Base-by-base conservation (phyloP, 805 yeast genomes). In the Wickerhamomyces sydowiorum region DNA sequence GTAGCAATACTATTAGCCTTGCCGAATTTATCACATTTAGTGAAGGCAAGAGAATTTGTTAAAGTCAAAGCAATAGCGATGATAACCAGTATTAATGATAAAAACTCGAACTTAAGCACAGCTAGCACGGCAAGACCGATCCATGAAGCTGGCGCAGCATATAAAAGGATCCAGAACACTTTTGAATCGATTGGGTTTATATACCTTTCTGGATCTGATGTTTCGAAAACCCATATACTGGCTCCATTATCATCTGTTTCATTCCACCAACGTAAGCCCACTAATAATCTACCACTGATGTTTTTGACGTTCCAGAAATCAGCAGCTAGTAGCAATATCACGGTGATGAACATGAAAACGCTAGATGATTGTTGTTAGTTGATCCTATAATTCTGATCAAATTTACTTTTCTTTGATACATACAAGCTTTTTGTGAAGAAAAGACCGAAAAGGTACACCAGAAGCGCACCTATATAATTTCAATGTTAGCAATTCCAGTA, bases 221-320 rank as follows among this genome's bases (percentile, higher is more conserved):
- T 79, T 59, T 87, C 96, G 56, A 87, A 87, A 18, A 88, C 95
- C 95, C 95, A 87, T 43, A 56, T 54, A 27, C 74, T 61, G 7
- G 66, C 71, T 15, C 75, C 69, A 8, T 73, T 60, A 17, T 66
- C 69, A 23, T 74, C 69, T 0, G 89, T 72, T 59, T 91, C 97
- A 59, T 91, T 93, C 96, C 98, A 91, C 99, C 99, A 91, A 49
- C 95, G 73, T 49, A 93, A 70, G 0, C 97, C 98, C 5, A 93
- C 97, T 42, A 91, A 64, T 43, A 87, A 73, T 44, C 98, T 69
- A 1, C 99, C 99, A 18, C 95, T 72, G 21, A 91, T 85, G 62
- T 91, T 91, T 59, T 91, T 93, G 20, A 87, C 80, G 57, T 86
- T 84, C 95, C 97, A 91, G 57, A 91, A 91, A 61, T 91, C 99